Conservation (phyloP, 495 filamentous ascomycete species). For the Venustampulla echinocandica region DNA sequence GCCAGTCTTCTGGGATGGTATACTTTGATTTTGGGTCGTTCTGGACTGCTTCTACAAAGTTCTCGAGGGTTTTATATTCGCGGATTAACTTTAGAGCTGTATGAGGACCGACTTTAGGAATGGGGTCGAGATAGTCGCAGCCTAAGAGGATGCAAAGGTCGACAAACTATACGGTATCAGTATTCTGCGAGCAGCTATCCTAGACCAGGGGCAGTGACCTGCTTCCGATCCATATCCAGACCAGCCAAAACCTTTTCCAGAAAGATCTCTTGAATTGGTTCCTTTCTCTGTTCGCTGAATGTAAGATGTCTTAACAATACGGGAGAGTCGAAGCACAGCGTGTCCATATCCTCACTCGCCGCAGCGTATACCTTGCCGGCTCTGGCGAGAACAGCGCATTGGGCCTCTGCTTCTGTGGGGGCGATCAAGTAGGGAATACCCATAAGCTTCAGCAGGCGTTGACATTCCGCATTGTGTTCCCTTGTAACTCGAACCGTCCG, state of each 20-base stretch:
- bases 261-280: conserved; percentile 93
- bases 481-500: conserved; percentile 89
- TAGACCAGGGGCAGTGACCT: conserved; percentile 40
- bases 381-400: conserved; percentile 83
- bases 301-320: conserved; percentile 90
- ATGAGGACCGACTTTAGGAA: conserved; percentile 84
- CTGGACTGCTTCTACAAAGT: conserved; percentile 69
- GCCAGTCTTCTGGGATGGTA: conserved; percentile 84
- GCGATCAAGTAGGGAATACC: conserved; percentile 92
- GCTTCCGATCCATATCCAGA: conserved; percentile 73
- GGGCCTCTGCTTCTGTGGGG: conserved; percentile 93
- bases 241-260: conserved; percentile 76
- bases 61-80: conserved; percentile 79
- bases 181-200: not conserved
- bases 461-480: conserved; percentile 94
- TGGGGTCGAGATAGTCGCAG: conserved; percentile 94
- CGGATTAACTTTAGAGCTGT: conserved; percentile 90
- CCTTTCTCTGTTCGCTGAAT: conserved; percentile 93
- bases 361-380: conserved; percentile 95
- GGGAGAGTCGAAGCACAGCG: conserved; percentile 86
- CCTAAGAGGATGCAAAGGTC: conserved; percentile 97
- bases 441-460: conserved; percentile 84
- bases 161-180: conserved; percentile 58
- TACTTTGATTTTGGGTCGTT: conserved; percentile 70
- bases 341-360: conserved; percentile 98